Evolutionary conservation across 2,329 filamentous ascomycete genomes (phyloP).

Genomic region (Aphanoascus verrucosus): DNA sequence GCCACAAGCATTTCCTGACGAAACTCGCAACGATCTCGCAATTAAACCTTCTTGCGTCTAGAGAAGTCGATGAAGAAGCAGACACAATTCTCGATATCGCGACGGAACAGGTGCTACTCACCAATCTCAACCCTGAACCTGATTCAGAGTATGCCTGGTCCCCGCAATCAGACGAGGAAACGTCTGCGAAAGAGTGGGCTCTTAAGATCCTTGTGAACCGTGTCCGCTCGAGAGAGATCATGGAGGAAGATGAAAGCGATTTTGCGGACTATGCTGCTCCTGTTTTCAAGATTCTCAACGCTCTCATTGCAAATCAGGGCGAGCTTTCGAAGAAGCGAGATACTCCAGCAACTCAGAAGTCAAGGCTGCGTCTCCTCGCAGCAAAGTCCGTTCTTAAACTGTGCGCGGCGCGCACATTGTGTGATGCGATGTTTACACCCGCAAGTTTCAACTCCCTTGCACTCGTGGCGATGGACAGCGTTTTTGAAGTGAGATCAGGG

Average conservation of each 20-base stretch:
- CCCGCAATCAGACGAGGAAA: slow-evolving; percentile 65
- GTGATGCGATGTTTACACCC: slow-evolving; percentile 61
- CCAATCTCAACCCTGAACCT: slow-evolving; percentile 45
- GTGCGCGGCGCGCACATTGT: slow-evolving; percentile 60
- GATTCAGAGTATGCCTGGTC: slow-evolving; percentile 57
- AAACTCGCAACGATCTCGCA: slow-evolving; percentile 45
- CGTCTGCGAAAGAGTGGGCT: slow-evolving; percentile 70
- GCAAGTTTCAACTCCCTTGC: slow-evolving; percentile 71
- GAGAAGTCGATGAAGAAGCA: slow-evolving; percentile 60
- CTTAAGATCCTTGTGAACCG: slow-evolving; percentile 80
- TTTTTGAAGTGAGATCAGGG: slow-evolving; percentile 60
- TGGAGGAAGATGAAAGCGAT: slow-evolving; percentile 30
- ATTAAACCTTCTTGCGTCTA: slow-evolving; percentile 64
- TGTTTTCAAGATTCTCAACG: slow-evolving; percentile 69
- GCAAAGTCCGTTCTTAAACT: slow-evolving; percentile 75
- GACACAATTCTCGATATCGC: slow-evolving; percentile 71
- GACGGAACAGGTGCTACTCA: slow-evolving; percentile 61
- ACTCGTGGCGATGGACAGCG: slow-evolving; percentile 66
- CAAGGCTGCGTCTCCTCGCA: slow-evolving; percentile 70
- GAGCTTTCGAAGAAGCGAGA: slow-evolving; percentile 65
- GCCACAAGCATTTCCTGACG: slow-evolving; percentile 60
- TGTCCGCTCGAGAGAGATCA: slow-evolving; percentile 54
- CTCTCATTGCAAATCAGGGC: slow-evolving; percentile 62
- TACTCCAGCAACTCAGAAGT: slow-evolving; percentile 67
- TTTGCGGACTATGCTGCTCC: slow-evolving; percentile 48